phyloP scores from a whole-genome alignment of 768 basidiomycete genomes.

The Mycena vulgaris region DNA sequence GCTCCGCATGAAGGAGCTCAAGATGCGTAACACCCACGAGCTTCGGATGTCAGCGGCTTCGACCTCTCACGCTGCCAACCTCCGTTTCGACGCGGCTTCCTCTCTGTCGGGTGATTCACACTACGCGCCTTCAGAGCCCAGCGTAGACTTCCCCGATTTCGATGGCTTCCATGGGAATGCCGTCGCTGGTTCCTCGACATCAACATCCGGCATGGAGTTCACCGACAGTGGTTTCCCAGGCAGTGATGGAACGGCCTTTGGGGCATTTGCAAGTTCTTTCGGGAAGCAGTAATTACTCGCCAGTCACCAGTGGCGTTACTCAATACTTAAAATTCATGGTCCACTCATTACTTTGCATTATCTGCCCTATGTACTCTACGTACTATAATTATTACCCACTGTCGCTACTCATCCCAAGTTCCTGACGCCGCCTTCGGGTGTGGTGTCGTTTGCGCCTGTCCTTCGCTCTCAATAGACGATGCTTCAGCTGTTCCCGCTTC shows the following conservation, averaged over 20 bases:
- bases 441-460: too few relatives aligned
- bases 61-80: neutral
- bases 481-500: too few relatives aligned
- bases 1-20: constrained; percentile 38
- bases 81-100: neutral
- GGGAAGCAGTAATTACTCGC: too few relatives aligned
- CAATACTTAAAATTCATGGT: too few relatives aligned
- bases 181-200: neutral
- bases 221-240: neutral
- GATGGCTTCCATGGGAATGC: neutral
- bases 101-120: neutral
- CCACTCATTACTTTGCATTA: too few relatives aligned
- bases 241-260: neutral
- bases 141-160: neutral
- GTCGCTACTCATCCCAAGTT: too few relatives aligned
- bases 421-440: too few relatives aligned
- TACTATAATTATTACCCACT: too few relatives aligned
- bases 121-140: neutral
- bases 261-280: too few relatives aligned
- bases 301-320: too few relatives aligned
- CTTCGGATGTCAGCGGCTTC: neutral
- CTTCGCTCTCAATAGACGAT: too few relatives aligned
- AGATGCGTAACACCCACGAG: constrained; percentile 48
- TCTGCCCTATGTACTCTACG: too few relatives aligned
- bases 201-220: neutral